Base-by-base conservation (phyloP, 306 rosid species). In the Albizia julibrissin region DNA sequence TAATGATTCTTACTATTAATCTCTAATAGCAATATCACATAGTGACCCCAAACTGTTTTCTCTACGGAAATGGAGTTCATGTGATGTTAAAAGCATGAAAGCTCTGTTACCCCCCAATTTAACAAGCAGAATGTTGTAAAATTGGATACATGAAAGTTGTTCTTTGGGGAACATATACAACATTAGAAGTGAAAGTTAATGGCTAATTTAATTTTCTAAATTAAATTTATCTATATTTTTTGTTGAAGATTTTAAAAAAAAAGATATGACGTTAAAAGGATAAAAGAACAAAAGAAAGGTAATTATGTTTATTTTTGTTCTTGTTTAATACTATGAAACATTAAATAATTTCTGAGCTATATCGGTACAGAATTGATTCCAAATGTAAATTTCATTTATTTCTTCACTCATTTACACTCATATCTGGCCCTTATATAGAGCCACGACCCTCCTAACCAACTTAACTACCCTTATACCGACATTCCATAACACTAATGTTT, bases 21-120 rank as follows among this genome's bases (percentile, higher is more conserved):
- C 5, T 29, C 33, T 11, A 47, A 74, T 34, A 49, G 69, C 70
- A 74, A 49, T 62, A 74, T 81, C 24, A 11, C 4, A 10, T 56
- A 50, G 67, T 27, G 61, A 75, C 69, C n/a, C 12, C 67, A 74
- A 54, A 34, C 26, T 13, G 33, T 74, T 49, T 50, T 74, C 67
- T 58, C 7, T 31, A 34, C 12, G 49, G 27, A 19, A 49, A 31
- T 31, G 19, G 39, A 31, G 64, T 74, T 65, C n/a, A 74, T 74
- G 65, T 74, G 67, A 52, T 74, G 33, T 74, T 34, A 18, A 74
- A 33, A 37, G 66, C 67, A 52, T 21, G 33, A 74, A 16, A 21
- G 18, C 49, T 19, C 62, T 33, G 67, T 34, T 54, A 39, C 78
- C 67, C 54, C 21, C 39, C 18, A 49, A 34, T 74, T 21, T 74